Base-by-base conservation (phyloP, 768 basidiomycete species). In the Xerocomellus intermedius region DNA sequence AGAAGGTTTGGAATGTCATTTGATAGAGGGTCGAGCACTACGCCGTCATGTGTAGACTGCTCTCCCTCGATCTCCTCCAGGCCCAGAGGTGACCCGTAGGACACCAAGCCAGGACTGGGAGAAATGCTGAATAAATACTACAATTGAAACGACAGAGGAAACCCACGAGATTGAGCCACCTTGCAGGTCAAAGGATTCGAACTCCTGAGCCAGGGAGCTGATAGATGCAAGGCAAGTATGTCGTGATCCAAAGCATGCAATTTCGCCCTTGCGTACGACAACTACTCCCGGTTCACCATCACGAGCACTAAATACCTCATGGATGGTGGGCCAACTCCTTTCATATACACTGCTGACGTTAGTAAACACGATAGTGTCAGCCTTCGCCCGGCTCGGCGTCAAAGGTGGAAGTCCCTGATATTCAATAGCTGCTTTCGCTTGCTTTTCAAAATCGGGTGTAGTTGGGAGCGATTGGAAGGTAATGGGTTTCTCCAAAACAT, bases 401-500 rank as follows among this genome's bases (percentile, higher is more conserved):
- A 93, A 72, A 22, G 89, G 87, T 7, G 88, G 88, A 33, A 90
- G 77, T 13, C 89, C 89, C 50, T 89, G 81, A 74, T 84, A 84
- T 56, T 77, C 66, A 17, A 89, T 53, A 4, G 85, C 79, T 48
- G 79, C 77, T 54, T 77, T 74, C 32, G 82, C 77, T 62, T 89
- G 87, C 51, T 78, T 75, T 38, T 84, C 82, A 74, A 85, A 91
- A 57, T 84, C 75, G 0, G 87, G 87, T 9, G 79, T 78, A 4
- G 69, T 60, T 10, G 87, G 85, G 7, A 77, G 57, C 6, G 57
- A 50, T 61, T 93, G 89, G 57, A 82, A 69, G 8, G 68, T 52
- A 2, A 57, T 44, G 0, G 87, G 82, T 65, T 95, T 94, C 47
- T 71, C 44, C 37, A 77, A 66, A 17, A 79, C 67, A 59, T 76